These are phyloP conservation scores for Cerioporus squamosus DNA, from an alignment of 1,284 basidiomycete genomes.

Conservation along the genomic window DNA sequence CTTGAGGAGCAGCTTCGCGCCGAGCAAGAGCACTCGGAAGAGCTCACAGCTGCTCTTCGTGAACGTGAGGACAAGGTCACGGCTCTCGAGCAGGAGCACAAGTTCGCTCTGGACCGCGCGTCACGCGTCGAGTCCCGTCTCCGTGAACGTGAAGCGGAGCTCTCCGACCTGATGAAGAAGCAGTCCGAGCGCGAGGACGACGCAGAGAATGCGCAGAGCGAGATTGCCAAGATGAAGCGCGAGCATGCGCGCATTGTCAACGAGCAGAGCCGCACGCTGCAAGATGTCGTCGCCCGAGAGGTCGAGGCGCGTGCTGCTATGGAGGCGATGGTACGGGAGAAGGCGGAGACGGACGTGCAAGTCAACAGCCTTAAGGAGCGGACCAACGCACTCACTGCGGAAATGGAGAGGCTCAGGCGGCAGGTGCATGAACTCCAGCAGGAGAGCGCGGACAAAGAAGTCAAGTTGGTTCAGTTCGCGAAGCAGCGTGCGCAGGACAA, in stretches of 20 bases:
- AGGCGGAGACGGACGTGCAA: conserved; percentile 57
- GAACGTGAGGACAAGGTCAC: conserved; percentile 60
- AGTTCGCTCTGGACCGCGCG: conserved; percentile 54
- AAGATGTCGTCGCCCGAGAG: conserved; percentile 52
- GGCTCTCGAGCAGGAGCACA: conserved; percentile 59
- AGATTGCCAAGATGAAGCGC: conserved; percentile 55
- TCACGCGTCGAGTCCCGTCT: conserved; percentile 61
- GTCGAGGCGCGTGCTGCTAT: conserved; percentile 49
- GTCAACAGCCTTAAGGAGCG: conserved; percentile 51
- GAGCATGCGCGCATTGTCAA: conserved; percentile 56
- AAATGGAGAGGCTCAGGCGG: conserved; percentile 64
- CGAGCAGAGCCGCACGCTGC: conserved; percentile 53
- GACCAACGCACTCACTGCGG: conserved; percentile 56
- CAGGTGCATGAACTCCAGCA: conserved; percentile 76
- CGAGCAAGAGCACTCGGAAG: conserved; percentile 51
- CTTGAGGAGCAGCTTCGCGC: conserved; percentile 53
- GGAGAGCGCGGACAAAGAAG: conserved; percentile 83
- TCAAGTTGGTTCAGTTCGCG: conserved; percentile 75
- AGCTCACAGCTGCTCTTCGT: conserved; percentile 52
- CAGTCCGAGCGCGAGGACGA: conserved; percentile 47
- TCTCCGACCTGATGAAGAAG: conserved; percentile 43
- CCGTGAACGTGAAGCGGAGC: conserved; percentile 54
- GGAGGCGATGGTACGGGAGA: conserved; percentile 52
- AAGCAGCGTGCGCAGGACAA: conserved; percentile 71
- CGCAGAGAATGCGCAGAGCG: conserved; percentile 56